These are phyloP conservation scores for Vickermania ingenoplastis DNA, from an alignment of 208 protist species.

Conservation along the genomic window DNA sequence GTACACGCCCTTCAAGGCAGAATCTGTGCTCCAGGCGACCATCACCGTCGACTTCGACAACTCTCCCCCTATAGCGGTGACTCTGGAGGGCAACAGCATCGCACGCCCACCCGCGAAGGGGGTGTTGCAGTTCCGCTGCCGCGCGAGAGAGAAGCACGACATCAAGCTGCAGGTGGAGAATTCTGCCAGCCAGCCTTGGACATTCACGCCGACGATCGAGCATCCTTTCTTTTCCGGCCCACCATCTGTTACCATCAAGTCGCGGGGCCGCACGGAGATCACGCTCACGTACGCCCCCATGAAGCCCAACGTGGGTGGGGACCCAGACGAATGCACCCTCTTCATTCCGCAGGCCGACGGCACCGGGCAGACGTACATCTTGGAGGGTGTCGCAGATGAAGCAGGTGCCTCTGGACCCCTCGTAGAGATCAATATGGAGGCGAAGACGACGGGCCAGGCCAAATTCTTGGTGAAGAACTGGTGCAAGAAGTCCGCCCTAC, in stretches of 20 bases:
- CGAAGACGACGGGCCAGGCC: slow-evolving; percentile 28
- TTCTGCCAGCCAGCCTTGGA: slow-evolving; percentile 59
- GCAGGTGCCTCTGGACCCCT: slow-evolving; percentile 37
- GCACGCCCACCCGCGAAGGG: slow-evolving; percentile 52
- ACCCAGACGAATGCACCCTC: slow-evolving; percentile 61
- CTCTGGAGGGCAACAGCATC: slow-evolving; percentile 78
- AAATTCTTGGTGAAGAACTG: slow-evolving; percentile 80
- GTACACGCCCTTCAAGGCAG: slow-evolving; percentile 67
- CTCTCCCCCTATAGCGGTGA: slow-evolving; percentile 55
- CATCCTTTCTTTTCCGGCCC: slow-evolving; percentile 63
- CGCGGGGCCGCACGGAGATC: slow-evolving; percentile 45
- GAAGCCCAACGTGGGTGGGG: slow-evolving; percentile 36
- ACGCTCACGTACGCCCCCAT: slow-evolving; percentile 86
- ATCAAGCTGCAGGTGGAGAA: slow-evolving; percentile 82
- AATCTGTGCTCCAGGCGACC: slow-evolving; percentile 18
- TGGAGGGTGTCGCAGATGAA: slow-evolving; percentile 60
- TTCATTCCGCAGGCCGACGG: slow-evolving; percentile 93
- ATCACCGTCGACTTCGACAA: slow-evolving; percentile 79
- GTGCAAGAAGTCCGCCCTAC: slow-evolving; percentile 37
- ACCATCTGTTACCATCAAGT: slow-evolving; percentile 63
- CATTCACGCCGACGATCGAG: slow-evolving; percentile 79
- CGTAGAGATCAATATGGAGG: slow-evolving; percentile 31
- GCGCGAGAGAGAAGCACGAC: slow-evolving; percentile 56
- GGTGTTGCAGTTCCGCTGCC: slow-evolving; percentile 68
- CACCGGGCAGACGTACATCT: slow-evolving; percentile 59